phyloP scores from a whole-genome alignment of 176 grass and related monocot species.

The Eragrostis nindensis region DNA sequence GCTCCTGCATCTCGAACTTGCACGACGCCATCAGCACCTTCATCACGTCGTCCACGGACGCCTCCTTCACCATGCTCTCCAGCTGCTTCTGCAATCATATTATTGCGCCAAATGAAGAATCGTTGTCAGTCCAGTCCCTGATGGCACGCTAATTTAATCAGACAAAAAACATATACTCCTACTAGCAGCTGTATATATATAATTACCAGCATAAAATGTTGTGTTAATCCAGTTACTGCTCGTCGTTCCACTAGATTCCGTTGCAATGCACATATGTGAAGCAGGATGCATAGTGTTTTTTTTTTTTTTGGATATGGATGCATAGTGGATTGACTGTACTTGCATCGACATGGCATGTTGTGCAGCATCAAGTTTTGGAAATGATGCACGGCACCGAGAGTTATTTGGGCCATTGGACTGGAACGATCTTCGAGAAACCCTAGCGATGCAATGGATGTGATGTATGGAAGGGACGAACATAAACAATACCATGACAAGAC shows the following conservation, averaged over 20 bases:
- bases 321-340: slow-evolving; percentile 22
- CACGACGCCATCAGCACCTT: slow-evolving; percentile 93
- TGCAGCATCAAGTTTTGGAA: slow-evolving; percentile 55
- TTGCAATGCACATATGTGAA: too few relatives aligned
- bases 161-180: not conserved
- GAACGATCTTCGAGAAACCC: slow-evolving; percentile 55
- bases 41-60: slow-evolving; percentile 92
- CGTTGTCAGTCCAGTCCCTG: not conserved
- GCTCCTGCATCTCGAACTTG: slow-evolving; percentile 88
- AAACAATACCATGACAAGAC: slow-evolving; percentile 76
- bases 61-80: slow-evolving; percentile 94
- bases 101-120: too few relatives aligned
- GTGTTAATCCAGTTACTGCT: not conserved
- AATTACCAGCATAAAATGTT: slow-evolving; percentile 48
- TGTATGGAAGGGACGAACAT: slow-evolving; percentile 55
- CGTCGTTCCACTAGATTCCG: slow-evolving; percentile 26
- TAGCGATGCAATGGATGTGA: slow-evolving; percentile 49
- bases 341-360: slow-evolving; percentile 44
- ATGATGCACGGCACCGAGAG: slow-evolving; percentile 39
- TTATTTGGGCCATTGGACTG: not conserved
- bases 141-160: slow-evolving; percentile 6
- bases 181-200: too few relatives aligned
- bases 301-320: too few relatives aligned
- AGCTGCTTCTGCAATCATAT: slow-evolving; percentile 73
- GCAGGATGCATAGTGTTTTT: too few relatives aligned